Conservation (phyloP, 2,329 filamentous ascomycete species). For the Xylariaceae sp. region DNA sequence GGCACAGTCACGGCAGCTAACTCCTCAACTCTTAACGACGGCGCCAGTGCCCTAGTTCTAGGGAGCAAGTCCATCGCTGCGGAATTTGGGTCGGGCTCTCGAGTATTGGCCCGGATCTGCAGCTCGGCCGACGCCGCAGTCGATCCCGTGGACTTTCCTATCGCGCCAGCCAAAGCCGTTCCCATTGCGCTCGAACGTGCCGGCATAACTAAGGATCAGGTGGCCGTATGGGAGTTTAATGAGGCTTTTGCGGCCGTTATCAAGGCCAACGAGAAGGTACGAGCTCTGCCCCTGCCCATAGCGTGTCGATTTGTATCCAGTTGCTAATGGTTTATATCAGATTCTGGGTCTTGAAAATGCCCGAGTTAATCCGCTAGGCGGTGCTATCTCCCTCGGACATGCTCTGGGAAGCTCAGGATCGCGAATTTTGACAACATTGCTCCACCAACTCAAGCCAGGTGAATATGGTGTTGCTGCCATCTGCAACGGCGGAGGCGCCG, state of each 20-base stretch:
- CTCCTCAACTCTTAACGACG: constrained; percentile 90
- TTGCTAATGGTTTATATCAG: constrained; percentile 33
- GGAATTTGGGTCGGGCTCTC: constrained; percentile 69
- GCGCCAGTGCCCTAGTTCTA: constrained; percentile 82
- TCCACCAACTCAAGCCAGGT: constrained; percentile 86
- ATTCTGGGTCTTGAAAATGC: constrained; percentile 76
- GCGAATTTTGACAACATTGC: constrained; percentile 79
- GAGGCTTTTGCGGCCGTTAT: constrained; percentile 96
- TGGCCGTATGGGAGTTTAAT: constrained; percentile 97
- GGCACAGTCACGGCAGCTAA: constrained; percentile 94
- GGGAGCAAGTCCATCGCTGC: constrained; percentile 75
- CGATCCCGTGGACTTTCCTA: constrained; percentile 87
- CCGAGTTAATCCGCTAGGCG: constrained; percentile 80
- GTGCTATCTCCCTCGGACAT: constrained; percentile 87
- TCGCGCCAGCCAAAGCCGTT: constrained; percentile 88
- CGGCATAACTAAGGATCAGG: constrained; percentile 84
- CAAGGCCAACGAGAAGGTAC: constrained; percentile 83
- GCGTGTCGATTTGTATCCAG: neutral
- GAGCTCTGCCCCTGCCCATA: constrained; percentile 4
- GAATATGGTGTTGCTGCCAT: constrained; percentile 96
- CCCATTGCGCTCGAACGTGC: constrained; percentile 83
- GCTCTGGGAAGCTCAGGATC: constrained; percentile 91
- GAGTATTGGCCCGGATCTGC: constrained; percentile 82
- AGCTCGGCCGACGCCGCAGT: constrained; percentile 84
- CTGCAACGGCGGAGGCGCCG: constrained; percentile 92